Percentiles rank a stretch among this genome's conserved stretches.
Evolutionary conservation across 306 rosid species (phyloP).

Genomic region (Fragaria ananassa): DNA sequence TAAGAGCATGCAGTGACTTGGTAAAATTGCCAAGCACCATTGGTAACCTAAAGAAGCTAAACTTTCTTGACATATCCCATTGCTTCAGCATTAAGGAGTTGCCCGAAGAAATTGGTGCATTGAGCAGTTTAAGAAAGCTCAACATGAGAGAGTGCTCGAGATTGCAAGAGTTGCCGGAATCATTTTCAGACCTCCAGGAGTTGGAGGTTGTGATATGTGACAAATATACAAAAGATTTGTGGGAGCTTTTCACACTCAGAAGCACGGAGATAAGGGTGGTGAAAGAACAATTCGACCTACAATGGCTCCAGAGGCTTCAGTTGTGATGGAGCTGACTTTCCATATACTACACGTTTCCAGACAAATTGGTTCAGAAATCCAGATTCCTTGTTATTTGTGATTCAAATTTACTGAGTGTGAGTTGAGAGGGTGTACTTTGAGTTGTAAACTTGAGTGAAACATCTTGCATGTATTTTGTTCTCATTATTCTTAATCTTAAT

Average conservation of each 20-base stretch:
- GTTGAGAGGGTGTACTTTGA: too few species aligned
- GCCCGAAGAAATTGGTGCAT: slow-evolving; percentile 46
- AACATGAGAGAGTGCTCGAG: slow-evolving; percentile 40
- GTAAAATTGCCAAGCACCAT: slow-evolving; percentile 38
- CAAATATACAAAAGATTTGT: slow-evolving; percentile 38
- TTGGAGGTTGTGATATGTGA: slow-evolving; percentile 54
- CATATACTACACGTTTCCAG: too few species aligned
- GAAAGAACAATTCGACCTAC: slow-evolving; percentile 35
- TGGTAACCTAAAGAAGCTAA: slow-evolving; percentile 20
- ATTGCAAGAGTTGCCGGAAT: slow-evolving; percentile 36
- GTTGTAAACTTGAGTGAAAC: too few species aligned
- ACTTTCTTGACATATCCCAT: slow-evolving; percentile 51
- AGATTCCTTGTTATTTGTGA: too few species aligned
- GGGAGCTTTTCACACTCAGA: not conserved
- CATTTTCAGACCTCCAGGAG: slow-evolving; percentile 34
- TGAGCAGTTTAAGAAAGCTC: slow-evolving; percentile 32
- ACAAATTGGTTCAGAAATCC: too few species aligned
- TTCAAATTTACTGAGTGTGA: too few species aligned
- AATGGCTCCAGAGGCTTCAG: slow-evolving; percentile 32
- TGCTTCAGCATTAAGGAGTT: slow-evolving; percentile 44
- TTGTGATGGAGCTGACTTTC: too few species aligned
- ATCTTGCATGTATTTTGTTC: too few species aligned
- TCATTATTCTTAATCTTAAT: too few species aligned
- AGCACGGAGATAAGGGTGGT: slow-evolving; percentile 6
- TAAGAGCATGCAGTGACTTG: slow-evolving; percentile 42